Base-by-base conservation (phyloP, 78 protist species). In the Dictyostelium citrinum region DNA sequence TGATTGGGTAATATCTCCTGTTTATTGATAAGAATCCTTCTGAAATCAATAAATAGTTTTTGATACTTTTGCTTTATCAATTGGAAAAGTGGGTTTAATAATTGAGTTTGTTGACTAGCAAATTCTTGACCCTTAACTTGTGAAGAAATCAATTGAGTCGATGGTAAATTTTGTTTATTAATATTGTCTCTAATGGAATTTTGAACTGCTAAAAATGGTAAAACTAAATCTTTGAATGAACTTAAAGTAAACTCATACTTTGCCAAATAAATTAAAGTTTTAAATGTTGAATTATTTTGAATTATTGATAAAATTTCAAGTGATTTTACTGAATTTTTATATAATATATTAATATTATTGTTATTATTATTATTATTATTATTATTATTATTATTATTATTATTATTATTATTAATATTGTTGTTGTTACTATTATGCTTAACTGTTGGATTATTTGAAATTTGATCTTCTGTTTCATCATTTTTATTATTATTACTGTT, bases 311-410 rank as follows among this genome's bases (percentile, higher is more conserved):
- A 43, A 22, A 80, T 80, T 55, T 80, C 72, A 17, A 80, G 35
- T 49, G 84, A 49, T 58, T 80, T 80, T 0, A 58, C 27, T 17
- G 84, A 80, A 22, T 80, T 80, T 80, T 80, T 58, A 80, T 55
- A 80, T 46, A 55, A 33, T 80, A 58, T 41, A 55, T 33, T 80
- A 41, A 39, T 37, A 14, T 17, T 72, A 9, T 72, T 72, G 5
- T 39, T 72, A 33, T 2, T 29, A 27, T 71, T 33, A 9, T 71
- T n/a, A 35, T 33, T 71, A 37, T 51, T 51, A 17, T 51, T 51
- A 17, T 17, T 14, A 43, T 43, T 43, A 8, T 43, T 43, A 43
- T 43, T 43, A 43, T 43, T 43, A 43, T 43, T 43, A n/a, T 60
- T 60, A 17, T 60, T n/a, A 60, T 75, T 24, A 22, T 37, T 43